Conservation (phyloP, 2,329 filamentous ascomycete genomes). For the Achaetomium macrosporum region DNA sequence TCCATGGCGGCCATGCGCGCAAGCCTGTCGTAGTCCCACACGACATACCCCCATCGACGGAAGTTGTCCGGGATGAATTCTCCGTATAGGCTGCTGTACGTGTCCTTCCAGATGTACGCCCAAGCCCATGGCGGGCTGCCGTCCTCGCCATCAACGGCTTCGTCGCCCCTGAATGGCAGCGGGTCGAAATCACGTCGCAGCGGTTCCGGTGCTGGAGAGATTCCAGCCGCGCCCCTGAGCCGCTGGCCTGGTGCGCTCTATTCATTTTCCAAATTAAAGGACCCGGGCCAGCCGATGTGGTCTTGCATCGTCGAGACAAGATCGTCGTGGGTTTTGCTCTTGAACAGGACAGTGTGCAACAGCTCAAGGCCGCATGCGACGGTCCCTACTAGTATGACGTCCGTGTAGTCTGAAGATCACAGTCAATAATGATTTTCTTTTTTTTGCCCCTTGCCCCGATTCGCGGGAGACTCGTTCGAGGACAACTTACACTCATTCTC, state of each 20-base stretch:
- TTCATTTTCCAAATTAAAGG: no score
- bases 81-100: slow-evolving; percentile 21
- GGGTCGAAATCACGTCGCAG: no score
- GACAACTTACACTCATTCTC: not conserved
- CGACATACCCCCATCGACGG: slow-evolving; percentile 20
- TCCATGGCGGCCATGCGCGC: no score
- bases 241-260: no score
- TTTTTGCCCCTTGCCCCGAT: no score
- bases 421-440: no score
- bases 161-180: slow-evolving; percentile 11
- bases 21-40: slow-evolving; percentile 18
- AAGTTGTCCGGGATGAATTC: slow-evolving; percentile 10
- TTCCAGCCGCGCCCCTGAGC: no score
- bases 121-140: slow-evolving; percentile 19
- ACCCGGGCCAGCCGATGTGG: not conserved
- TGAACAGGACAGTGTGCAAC: not conserved
- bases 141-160: not conserved
- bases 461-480: no score
- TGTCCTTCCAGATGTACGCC: slow-evolving; percentile 19
- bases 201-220: no score
- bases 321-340: not conserved
- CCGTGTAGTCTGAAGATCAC: no score
- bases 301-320: not conserved
- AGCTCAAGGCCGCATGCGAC: not conserved
- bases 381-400: not conserved